Evolutionary conservation across 2,329 filamentous ascomycete species (phyloP).

Genomic region (Pseudocercospora macadamiae): DNA sequence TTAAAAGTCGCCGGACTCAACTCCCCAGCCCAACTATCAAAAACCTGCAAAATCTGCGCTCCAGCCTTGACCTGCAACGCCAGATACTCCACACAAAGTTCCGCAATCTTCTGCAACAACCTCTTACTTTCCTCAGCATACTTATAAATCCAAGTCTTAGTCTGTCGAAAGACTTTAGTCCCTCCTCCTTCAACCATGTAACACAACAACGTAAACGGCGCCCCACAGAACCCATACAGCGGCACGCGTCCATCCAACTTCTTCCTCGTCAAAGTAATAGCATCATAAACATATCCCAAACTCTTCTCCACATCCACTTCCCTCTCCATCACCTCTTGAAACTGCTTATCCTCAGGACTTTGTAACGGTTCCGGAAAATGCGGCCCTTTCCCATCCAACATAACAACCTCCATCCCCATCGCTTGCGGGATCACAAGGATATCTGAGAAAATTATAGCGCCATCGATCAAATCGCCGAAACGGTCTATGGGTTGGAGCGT

Average conservation of each 20-base stretch:
- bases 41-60: slow-evolving; percentile 93
- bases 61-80: slow-evolving; percentile 90
- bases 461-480: slow-evolving; percentile 86
- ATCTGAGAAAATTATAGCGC: slow-evolving; percentile 98
- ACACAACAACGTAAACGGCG: slow-evolving; percentile 94
- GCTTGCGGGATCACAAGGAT: slow-evolving; percentile 97
- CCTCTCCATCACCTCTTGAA: slow-evolving; percentile 72
- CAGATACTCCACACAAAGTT: slow-evolving; percentile 92
- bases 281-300: slow-evolving; percentile 92
- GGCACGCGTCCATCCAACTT: slow-evolving; percentile 89
- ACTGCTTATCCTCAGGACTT: slow-evolving; percentile 81
- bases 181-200: slow-evolving; percentile 99
- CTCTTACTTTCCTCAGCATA: slow-evolving; percentile 79
- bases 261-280: slow-evolving; percentile 85
- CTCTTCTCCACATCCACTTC: slow-evolving; percentile 83
- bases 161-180: slow-evolving; percentile 90
- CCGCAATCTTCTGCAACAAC: slow-evolving; percentile 86
- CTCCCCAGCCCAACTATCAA: slow-evolving; percentile 98
- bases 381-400: slow-evolving; percentile 96
- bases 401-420: slow-evolving; percentile 97
- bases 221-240: slow-evolving; percentile 93
- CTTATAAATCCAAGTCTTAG: slow-evolving; percentile 95
- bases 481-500: slow-evolving; percentile 95
- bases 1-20: slow-evolving; percentile 82
- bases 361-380: slow-evolving; percentile 86